Evolutionary conservation across 2,329 filamentous ascomycete species (phyloP).

Genomic region (Pyrenophora seminiperda): DNA sequence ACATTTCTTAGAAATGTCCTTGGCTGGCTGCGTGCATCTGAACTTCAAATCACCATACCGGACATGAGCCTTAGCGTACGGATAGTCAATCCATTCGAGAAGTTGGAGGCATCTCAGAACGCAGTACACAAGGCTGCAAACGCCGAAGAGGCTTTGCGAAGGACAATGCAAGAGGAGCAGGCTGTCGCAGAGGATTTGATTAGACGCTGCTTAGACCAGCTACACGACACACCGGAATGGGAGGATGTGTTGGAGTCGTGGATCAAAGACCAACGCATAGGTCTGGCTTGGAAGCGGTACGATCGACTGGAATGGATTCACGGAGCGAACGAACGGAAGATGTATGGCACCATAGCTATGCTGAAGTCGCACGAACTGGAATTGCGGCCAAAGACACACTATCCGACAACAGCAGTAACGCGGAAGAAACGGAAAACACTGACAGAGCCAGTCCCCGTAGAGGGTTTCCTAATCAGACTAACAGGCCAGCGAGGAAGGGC

Average conservation of each 20-base stretch:
- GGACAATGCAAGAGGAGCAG: conserved; percentile 57
- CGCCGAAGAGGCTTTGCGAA: conserved; percentile 53
- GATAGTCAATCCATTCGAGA: conserved; percentile 64
- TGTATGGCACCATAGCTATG: conserved; percentile 73
- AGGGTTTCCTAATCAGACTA: conserved; percentile 69
- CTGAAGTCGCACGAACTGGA: conserved; percentile 69
- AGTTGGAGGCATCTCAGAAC: conserved; percentile 53
- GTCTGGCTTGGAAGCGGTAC: conserved; percentile 71
- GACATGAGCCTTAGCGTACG: conserved; percentile 65
- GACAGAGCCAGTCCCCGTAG: conserved; percentile 65
- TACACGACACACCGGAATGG: conserved; percentile 64
- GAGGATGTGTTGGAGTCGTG: conserved; percentile 63
- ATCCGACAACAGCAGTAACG: conserved; percentile 58
- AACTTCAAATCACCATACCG: conserved; percentile 66
- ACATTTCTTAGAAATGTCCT: conserved; percentile 66
- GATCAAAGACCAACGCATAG: conserved; percentile 63
- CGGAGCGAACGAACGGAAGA: conserved; percentile 67
- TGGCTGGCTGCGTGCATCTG: conserved; percentile 62
- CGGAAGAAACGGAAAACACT: conserved; percentile 50
- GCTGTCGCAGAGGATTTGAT: conserved; percentile 63
- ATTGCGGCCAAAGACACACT: conserved; percentile 68
- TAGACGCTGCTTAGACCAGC: conserved; percentile 62
- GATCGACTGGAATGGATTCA: conserved; percentile 72
- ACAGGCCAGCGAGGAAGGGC: conserved; percentile 67
- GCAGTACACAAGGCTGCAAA: conserved; percentile 52